Evolutionary conservation across 495 filamentous ascomycete genomes (phyloP), one percentile per base, ranked within the genome.

Genomic region (Talaromyces ruber): DNA sequence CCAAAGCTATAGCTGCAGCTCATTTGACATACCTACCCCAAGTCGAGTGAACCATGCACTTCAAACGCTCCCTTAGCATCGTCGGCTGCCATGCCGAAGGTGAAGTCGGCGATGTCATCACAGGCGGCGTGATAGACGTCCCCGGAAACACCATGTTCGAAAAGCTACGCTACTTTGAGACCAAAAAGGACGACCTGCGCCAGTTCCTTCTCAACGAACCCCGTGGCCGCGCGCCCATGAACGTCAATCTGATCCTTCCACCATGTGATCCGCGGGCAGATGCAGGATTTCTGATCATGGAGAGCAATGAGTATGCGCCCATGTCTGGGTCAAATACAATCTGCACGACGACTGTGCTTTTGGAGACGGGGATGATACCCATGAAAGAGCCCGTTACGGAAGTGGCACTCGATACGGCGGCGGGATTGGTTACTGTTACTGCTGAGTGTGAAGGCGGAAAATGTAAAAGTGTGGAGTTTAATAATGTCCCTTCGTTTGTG

Each of bases 251-350:
- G 0, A 16, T 76, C n/a, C 66, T 76, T 1, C 72, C 74, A 1
- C 70, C 72, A 6, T 74, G 71, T 47, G 65, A 74, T 47, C 71
- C 71, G 7, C 60, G 60, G 12, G 74, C 74, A 7, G 71, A 74
- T 64, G 70, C 68, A 7, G 74, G 74, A 0, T 74, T 76, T 62
- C 22, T 76, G 47, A 75, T 75, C 58, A 73, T 76, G 70, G 74
- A 76, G 57, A 72, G 70, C 62, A 68, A 76, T 21, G 72, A 76
- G 43, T 74, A 73, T 39, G 62, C 71, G 3, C 68, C 72, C 11
- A 76, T 76, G 74, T 74, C 72, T 4, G 74, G 74, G 4, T 66
- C 66, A 2, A 76, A 76, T 28, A 71, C 64, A 9, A 76, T 76
- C 54, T 71, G 66, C 45, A 73, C 71, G 2, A 63, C 70, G 22